Evolutionary conservation across 768 basidiomycete genomes (phyloP).

Genomic region (Crucibulum laeve): DNA sequence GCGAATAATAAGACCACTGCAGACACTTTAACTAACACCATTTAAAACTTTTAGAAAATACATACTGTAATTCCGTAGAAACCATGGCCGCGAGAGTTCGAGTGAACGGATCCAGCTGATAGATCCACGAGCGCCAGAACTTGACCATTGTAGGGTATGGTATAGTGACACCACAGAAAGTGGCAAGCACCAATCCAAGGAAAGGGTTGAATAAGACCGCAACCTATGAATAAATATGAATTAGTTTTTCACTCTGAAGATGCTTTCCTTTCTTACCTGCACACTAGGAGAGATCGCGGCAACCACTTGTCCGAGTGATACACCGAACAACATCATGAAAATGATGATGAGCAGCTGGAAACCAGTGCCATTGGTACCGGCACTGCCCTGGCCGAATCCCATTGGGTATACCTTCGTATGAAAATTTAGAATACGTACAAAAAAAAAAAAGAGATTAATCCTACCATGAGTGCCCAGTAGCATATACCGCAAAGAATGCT

Average conservation of each 20-base stretch:
- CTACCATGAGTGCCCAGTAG: slow-evolving; percentile 75
- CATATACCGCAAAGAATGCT: slow-evolving; percentile 63
- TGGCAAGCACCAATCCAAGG: slow-evolving; percentile 54
- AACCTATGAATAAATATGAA: slow-evolving; percentile 32
- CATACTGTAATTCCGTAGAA: slow-evolving; percentile 71
- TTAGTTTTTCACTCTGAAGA: no score
- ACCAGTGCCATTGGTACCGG: slow-evolving; percentile 59
- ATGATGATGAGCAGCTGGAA: slow-evolving; percentile 69
- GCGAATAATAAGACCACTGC: slow-evolving; percentile 54
- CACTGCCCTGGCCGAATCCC: slow-evolving; percentile 58
- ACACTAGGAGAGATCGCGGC: slow-evolving; percentile 75
- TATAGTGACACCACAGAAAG: slow-evolving; percentile 81
- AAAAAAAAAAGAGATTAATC: slow-evolving; percentile 3
- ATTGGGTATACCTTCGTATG: slow-evolving; percentile 50
- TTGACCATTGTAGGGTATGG: slow-evolving; percentile 56
- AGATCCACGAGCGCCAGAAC: slow-evolving; percentile 81
- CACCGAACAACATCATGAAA: slow-evolving; percentile 61
- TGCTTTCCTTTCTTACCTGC: slow-evolving; percentile 32
- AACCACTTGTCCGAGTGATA: slow-evolving; percentile 70
- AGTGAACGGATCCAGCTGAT: slow-evolving; percentile 68
- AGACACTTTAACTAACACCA: slow-evolving; percentile 8
- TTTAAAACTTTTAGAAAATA: slow-evolving; percentile 3
- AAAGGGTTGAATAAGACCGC: slow-evolving; percentile 82
- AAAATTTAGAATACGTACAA: not conserved
- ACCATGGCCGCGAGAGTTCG: slow-evolving; percentile 69